phyloP scores from a whole-genome alignment of 1,139 yeast genomes.

The Williopsis jadinii region DNA sequence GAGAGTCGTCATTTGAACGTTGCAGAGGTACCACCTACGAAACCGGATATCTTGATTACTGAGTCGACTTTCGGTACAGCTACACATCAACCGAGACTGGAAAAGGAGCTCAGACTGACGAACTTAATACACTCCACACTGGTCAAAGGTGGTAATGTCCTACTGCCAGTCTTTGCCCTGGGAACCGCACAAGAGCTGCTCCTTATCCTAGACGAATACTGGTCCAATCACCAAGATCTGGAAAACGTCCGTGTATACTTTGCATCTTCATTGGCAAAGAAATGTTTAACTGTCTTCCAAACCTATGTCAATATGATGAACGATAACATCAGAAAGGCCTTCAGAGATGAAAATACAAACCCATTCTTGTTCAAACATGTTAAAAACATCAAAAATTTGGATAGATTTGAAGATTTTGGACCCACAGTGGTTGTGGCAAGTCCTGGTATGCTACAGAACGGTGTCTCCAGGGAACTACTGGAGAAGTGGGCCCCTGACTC shows the following conservation, averaged over 20 bases:
- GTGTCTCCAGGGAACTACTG: constrained; percentile 81
- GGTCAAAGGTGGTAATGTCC: constrained; percentile 83
- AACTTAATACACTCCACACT: constrained; percentile 79
- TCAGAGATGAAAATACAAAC: constrained; percentile 68
- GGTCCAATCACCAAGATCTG: constrained; percentile 79
- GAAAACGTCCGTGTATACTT: constrained; percentile 80
- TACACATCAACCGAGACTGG: constrained; percentile 85
- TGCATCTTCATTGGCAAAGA: constrained; percentile 89
- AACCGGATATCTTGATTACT: constrained; percentile 86
- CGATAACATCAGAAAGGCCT: constrained; percentile 73
- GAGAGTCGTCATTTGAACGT: constrained; percentile 91
- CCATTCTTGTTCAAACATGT: constrained; percentile 90
- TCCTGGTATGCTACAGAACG: constrained; percentile 98
- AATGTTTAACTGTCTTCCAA: constrained; percentile 96
- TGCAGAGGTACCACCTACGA: constrained; percentile 87
- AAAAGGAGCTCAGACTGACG: constrained; percentile 76
- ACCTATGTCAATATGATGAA: constrained; percentile 97
- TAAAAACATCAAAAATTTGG: constrained; percentile 71
- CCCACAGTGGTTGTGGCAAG: constrained; percentile 96
- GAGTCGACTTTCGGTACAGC: constrained; percentile 99
- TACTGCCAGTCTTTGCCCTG: constrained; percentile 90
- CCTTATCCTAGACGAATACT: constrained; percentile 86
- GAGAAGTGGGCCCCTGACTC: constrained; percentile 99
- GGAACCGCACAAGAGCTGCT: constrained; percentile 95
- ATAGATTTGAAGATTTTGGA: constrained; percentile 84